phyloP scores from a whole-genome alignment of 1,139 yeast species.

The Protomyces inundatus region DNA sequence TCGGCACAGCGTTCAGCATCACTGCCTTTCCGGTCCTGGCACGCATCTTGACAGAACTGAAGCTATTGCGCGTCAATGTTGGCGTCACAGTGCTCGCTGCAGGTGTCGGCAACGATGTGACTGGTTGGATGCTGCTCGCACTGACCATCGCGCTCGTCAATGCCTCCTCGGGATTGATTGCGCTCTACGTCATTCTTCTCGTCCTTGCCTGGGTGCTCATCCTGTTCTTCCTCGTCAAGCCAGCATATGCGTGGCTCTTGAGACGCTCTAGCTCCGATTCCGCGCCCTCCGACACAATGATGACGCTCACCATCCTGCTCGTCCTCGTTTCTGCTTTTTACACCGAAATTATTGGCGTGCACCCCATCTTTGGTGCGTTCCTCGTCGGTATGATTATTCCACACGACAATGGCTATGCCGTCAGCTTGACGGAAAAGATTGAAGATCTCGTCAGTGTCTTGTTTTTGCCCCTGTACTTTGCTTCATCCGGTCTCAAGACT shows the following conservation, averaged over 20 bases:
- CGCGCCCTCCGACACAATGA: slow-evolving; percentile 62
- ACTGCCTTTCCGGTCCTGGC: slow-evolving; percentile 83
- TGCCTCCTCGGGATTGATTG: slow-evolving; percentile 59
- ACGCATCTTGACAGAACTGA: slow-evolving; percentile 66
- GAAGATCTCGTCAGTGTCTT: slow-evolving; percentile 70
- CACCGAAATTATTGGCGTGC: slow-evolving; percentile 76
- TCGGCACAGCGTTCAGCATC: slow-evolving; percentile 55
- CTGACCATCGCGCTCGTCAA: slow-evolving; percentile 70
- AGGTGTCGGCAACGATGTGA: slow-evolving; percentile 69
- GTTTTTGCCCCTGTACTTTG: slow-evolving; percentile 70
- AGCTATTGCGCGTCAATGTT: slow-evolving; percentile 63
- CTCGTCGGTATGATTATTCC: slow-evolving; percentile 74
- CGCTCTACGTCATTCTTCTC: slow-evolving; percentile 61
- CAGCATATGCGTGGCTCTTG: slow-evolving; percentile 46
- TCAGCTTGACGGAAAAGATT: slow-evolving; percentile 62
- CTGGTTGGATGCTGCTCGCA: slow-evolving; percentile 79
- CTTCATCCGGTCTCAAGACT: slow-evolving; percentile 67
- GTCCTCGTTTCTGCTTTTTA: slow-evolving; percentile 66
- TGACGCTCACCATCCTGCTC: slow-evolving; percentile 51
- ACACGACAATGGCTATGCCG: slow-evolving; percentile 66
- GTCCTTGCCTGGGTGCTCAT: slow-evolving; percentile 63
- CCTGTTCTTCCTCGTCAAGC: slow-evolving; percentile 53
- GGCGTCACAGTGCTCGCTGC: slow-evolving; percentile 78
- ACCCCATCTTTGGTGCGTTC: slow-evolving; percentile 77
- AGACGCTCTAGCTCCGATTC: slow-evolving; percentile 50